Percentiles rank a stretch among this genome's conserved stretches.
These are phyloP conservation scores for Halophytophthora batemanensis DNA, from an alignment of 352 stramenopile species.

Conservation along the genomic window DNA sequence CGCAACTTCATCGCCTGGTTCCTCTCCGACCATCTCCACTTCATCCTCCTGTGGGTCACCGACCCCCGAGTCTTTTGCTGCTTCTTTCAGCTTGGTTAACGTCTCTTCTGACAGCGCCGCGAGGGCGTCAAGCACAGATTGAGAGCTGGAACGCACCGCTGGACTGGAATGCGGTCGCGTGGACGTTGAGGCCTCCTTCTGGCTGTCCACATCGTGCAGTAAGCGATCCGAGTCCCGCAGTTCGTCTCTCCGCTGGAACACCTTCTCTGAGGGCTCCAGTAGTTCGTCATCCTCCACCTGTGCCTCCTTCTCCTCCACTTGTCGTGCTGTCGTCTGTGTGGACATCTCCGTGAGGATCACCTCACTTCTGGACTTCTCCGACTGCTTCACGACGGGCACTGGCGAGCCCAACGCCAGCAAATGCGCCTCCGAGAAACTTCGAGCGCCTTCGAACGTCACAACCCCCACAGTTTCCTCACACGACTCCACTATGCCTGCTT, in stretches of 20 bases:
- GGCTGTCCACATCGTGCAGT: too few relatives aligned
- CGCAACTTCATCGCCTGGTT: not conserved
- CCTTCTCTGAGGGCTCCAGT: too few relatives aligned
- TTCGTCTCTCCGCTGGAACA: too few relatives aligned
- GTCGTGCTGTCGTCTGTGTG: conserved; percentile 19
- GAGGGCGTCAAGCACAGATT: not conserved
- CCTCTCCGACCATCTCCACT: not conserved
- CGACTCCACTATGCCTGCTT: not conserved
- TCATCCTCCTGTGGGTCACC: not conserved
- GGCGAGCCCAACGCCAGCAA: conserved; percentile 19
- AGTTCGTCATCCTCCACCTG: not conserved
- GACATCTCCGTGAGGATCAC: conserved; percentile 11
- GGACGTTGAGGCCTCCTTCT: not conserved
- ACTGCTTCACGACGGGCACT: conserved; percentile 2
- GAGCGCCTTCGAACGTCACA: conserved; percentile 29
- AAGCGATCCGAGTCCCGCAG: too few relatives aligned
- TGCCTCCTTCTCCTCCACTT: not conserved
- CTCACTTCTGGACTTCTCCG: conserved; percentile 10
- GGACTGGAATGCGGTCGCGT: conserved; percentile 3
- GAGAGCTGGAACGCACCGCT: not conserved
- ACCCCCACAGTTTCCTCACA: not conserved
- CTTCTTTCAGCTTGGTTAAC: not conserved
- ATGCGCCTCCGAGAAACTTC: conserved; percentile 42
- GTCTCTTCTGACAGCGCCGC: not conserved
- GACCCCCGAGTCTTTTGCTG: not conserved